Conservation (phyloP, 2,329 filamentous ascomycete genomes). For the Aspergillus udagawae region DNA sequence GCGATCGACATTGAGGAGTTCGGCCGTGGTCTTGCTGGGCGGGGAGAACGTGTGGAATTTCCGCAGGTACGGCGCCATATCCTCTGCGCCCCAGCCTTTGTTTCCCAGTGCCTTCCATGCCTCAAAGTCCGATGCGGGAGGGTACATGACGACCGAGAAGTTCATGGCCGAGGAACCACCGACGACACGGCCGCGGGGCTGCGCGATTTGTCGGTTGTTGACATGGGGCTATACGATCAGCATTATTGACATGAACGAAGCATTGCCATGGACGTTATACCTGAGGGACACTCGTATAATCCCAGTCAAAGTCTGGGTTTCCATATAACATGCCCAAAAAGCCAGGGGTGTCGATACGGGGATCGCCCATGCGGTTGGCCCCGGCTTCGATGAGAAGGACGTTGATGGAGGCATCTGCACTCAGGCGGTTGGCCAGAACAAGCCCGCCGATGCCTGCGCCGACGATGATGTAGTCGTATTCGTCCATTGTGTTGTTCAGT, state of each 20-base stretch:
- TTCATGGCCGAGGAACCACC: constrained; percentile 49
- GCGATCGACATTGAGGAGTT: constrained; percentile 8
- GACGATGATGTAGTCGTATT: constrained; percentile 28
- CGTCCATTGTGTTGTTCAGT: neutral
- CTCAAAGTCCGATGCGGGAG: constrained; percentile 38
- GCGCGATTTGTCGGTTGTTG: constrained; percentile 37
- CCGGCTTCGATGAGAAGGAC: constrained; percentile 30
- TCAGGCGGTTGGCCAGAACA: constrained; percentile 29
- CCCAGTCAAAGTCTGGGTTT: constrained; percentile 23
- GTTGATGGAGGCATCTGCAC: constrained; percentile 19
- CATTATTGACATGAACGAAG: neutral
- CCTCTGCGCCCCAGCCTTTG: constrained; percentile 42
- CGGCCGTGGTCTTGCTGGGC: constrained; percentile 20
- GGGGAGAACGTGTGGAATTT: constrained; percentile 36
- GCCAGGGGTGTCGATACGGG: constrained; percentile 20
- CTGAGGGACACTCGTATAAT: constrained; percentile 23
- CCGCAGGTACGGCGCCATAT: constrained; percentile 48
- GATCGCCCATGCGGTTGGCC: constrained; percentile 18
- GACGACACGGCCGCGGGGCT: constrained; percentile 47
- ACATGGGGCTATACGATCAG: constrained; percentile 24
- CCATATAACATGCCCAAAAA: constrained; percentile 15
- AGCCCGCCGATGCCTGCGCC: constrained; percentile 32
- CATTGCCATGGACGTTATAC: constrained; percentile 1
- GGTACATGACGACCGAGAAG: constrained; percentile 26
- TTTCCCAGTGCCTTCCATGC: constrained; percentile 46